Evolutionary conservation across 2,329 filamentous ascomycete species (phyloP).

Genomic region (Beauveria rudraprayagi): DNA sequence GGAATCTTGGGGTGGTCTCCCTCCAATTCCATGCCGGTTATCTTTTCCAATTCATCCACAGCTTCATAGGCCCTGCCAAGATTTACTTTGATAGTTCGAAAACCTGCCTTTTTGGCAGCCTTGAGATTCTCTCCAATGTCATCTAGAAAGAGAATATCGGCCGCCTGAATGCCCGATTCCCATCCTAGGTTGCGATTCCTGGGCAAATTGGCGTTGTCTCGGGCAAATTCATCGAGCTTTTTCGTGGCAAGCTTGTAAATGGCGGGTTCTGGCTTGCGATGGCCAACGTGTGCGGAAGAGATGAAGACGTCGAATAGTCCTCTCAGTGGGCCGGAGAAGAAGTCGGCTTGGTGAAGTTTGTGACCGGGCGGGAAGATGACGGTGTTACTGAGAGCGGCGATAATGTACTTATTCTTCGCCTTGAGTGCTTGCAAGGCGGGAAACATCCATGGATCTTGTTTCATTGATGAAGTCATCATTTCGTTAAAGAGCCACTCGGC

Average conservation of each 20-base stretch:
- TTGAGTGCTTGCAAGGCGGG: conserved; percentile 68
- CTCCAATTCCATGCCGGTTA: conserved; percentile 60
- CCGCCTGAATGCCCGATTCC: conserved; percentile 44
- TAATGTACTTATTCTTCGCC: conserved; percentile 54
- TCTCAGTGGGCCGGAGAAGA: conserved; percentile 48
- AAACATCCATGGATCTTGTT: conserved; percentile 79
- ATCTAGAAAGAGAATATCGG: conserved; percentile 79
- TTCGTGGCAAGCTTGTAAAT: conserved; percentile 72
- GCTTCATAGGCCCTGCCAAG: conserved; percentile 73
- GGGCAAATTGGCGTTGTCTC: conserved; percentile 35
- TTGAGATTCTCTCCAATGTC: conserved; percentile 93
- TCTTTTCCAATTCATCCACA: conserved; percentile 68
- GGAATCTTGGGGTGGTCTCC: conserved; percentile 46
- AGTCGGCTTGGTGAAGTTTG: conserved; percentile 48
- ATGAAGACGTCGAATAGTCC: conserved; percentile 79
- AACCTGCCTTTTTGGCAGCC: conserved; percentile 63
- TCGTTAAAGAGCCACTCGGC: conserved; percentile 75
- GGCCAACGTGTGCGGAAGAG: conserved; percentile 74
- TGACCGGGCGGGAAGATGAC: conserved; percentile 75
- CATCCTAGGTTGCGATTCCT: conserved; percentile 35
- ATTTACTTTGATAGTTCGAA: conserved; percentile 77
- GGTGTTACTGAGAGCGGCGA: conserved; percentile 86
- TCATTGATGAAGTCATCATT: conserved; percentile 72
- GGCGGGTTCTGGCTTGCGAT: conserved; percentile 76
- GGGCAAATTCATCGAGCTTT: conserved; percentile 56